Evolutionary conservation across 495 filamentous ascomycete genomes (phyloP), one percentile per base, ranked within the genome.

Genomic region (Tuber brumale): DNA sequence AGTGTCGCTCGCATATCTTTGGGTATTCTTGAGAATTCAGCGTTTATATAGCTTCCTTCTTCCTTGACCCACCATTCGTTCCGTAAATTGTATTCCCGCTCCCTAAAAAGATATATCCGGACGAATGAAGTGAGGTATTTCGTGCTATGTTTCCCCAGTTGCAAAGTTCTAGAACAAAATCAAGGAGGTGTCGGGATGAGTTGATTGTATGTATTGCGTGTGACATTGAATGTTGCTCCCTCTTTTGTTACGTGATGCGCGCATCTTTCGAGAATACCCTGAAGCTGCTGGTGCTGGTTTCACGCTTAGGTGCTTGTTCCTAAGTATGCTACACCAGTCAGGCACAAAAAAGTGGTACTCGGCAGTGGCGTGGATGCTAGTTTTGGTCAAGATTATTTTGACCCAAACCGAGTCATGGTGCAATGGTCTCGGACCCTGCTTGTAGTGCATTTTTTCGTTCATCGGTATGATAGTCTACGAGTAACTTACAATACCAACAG

Each of bases 1-100:
- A 76, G 74, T 69, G 70, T 72, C 61, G 42, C 45, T 66, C 70
- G 35, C 37, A 70, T 74, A 73, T 90, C 89, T 97, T 97, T 89
- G 87, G 84, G 46, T 85, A 82, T 80, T 77, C 51, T 73, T 51
- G 72, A 51, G 48, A 35, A 70, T 74, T 46, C 73, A 57, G 66
- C 77, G 46, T 74, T 69, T 48, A 44, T 80, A 69, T 80, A 76
- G 71, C 71, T 71, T 71, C 77, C 45, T 76, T 41, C 66, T 61
- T 45, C 74, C 76, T 69, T 72, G 19, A 14, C 45, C 61, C 27
- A 35, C 70, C 42, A 79, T 76, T 72, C 77, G 61, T 42, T 71
- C 70, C 78, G 48, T 76, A 80, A 76, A 57, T 78, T 74, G 44
- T 80, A 76, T 80, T 80, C 61, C 76, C 73, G 44, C 57, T 66